A percentile compares a stretch with the other conserved stretches of the same genome.
phyloP scores from a whole-genome alignment of 345 rosid genomes.

The Rubroshorea leprosula region DNA sequence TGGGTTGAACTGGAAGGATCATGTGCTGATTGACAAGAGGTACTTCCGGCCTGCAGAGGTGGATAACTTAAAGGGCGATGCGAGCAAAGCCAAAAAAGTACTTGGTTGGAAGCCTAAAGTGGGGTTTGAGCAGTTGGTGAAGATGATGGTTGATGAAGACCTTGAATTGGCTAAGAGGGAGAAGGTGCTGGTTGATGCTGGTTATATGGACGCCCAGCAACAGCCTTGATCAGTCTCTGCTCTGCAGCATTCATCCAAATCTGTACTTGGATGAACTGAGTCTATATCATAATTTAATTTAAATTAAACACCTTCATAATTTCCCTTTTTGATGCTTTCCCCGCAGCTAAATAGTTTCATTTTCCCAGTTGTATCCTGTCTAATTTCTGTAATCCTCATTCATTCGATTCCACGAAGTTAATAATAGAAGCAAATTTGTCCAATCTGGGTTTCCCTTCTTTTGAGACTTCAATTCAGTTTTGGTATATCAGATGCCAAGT shows the following conservation, averaged over 20 bases:
- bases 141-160: slow-evolving; percentile 82
- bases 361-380: neutral
- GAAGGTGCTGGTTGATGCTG: slow-evolving; percentile 81
- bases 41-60: slow-evolving; percentile 44
- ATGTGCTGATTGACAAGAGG: slow-evolving; percentile 40
- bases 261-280: neutral
- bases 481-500: no score
- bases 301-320: no score
- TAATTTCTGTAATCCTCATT: neutral
- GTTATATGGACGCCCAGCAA: slow-evolving; percentile 71
- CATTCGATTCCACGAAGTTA: slow-evolving; percentile 7
- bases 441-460: neutral
- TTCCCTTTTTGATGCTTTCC: slow-evolving; percentile 3
- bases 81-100: slow-evolving; percentile 12
- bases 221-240: slow-evolving; percentile 40
- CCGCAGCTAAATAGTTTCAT: neutral
- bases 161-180: slow-evolving; percentile 66
- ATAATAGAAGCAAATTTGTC: neutral
- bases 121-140: slow-evolving; percentile 68
- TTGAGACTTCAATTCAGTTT: neutral
- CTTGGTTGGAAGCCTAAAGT: slow-evolving; percentile 65
- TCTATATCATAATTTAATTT: neutral
- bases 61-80: slow-evolving; percentile 31
- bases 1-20: slow-evolving; percentile 42
- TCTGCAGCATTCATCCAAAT: no score